phyloP scores from a whole-genome alignment of 768 basidiomycete genomes.

The Ephemerocybe angulata region DNA sequence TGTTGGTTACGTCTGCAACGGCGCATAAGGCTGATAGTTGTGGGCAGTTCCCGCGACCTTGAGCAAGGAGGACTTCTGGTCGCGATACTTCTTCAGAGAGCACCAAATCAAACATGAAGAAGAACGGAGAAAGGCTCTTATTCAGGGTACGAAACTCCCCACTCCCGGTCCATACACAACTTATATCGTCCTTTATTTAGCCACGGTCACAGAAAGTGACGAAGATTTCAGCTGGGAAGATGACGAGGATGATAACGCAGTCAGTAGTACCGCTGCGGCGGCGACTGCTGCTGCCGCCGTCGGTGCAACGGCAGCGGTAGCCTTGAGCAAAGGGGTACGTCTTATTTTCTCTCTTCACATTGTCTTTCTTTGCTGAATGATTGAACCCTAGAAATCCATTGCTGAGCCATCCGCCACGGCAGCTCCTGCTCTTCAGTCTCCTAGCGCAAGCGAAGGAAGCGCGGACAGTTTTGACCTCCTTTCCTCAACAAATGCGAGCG shows the following conservation, averaged over 20 bases:
- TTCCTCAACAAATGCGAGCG: slow-evolving; percentile 50
- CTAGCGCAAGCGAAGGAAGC: slow-evolving; percentile 54
- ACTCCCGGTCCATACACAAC: neutral
- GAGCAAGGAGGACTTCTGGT: slow-evolving; percentile 72
- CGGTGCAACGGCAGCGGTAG: neutral
- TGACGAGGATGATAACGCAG: slow-evolving; percentile 33
- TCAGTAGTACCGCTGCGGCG: neutral
- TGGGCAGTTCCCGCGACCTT: slow-evolving; percentile 65
- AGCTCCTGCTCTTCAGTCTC: slow-evolving; percentile 29
- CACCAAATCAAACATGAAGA: slow-evolving; percentile 80
- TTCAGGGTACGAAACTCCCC: slow-evolving; percentile 52
- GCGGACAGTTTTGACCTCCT: slow-evolving; percentile 70
- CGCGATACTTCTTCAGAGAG: slow-evolving; percentile 84
- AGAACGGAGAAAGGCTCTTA: slow-evolving; percentile 69
- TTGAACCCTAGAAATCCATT: slow-evolving; percentile 14
- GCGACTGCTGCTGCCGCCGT: neutral
- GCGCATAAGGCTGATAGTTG: slow-evolving; percentile 6
- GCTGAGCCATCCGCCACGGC: slow-evolving; percentile 27
- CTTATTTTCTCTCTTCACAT: neutral
- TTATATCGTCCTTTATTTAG: slow-evolving; percentile 26
- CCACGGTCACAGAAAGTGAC: slow-evolving; percentile 58
- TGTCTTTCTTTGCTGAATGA: neutral
- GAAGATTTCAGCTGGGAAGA: slow-evolving; percentile 96
- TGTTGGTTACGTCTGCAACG: slow-evolving; percentile 1
- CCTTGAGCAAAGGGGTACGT: neutral